Evolutionary conservation across 306 rosid species (phyloP), one percentile per base, ranked within the genome.

Genomic region (Senna siamea): DNA sequence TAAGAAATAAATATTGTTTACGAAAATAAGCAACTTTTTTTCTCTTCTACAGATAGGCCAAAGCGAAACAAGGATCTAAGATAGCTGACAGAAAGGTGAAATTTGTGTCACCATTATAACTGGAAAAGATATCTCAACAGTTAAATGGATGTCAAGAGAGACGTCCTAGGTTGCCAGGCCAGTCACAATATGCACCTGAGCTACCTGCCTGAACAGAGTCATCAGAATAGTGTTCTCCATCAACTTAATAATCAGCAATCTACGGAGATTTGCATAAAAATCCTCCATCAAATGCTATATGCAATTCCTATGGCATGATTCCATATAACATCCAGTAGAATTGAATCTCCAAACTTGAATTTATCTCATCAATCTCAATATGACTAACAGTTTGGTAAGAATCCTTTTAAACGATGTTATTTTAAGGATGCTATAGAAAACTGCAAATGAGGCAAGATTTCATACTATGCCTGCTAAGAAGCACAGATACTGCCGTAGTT

Each of bases 341-440:
- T 46, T 46, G 60, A 63, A 68, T 44, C 15, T 18, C n/a, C 18
- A 52, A 69, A 74, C 51, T 37, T 9, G 30, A 37, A 38, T 41
- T 79, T 14, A 60, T 55, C 56, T 37, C 23, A 26, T 47, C 15
- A 22, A 43, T 54, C 22, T 23, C 5, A 17, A 63, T 7, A 51
- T 53, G 54, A 20, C 28, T 11, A 70, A 55, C 71, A 70, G 52
- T 46, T 46, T 76, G 47, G 10, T 26, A 3, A 61, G 61, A 60
- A 58, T 54, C 40, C 41, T 23, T 9, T 40, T 4, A 35, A 50
- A 46, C 10, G 23, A 46, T 18, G 44, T 34, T 70, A 57, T 52
- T 23, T 64, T 55, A 54, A 37, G 46, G 57, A 43, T 22, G 18
- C 44, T 11, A 46, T 12, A 35, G 14, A 57, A 65, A 65, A 65